These are phyloP conservation scores for Alternaria rosae DNA, from an alignment of 2,329 filamentous ascomycete genomes.

Conservation along the genomic window DNA sequence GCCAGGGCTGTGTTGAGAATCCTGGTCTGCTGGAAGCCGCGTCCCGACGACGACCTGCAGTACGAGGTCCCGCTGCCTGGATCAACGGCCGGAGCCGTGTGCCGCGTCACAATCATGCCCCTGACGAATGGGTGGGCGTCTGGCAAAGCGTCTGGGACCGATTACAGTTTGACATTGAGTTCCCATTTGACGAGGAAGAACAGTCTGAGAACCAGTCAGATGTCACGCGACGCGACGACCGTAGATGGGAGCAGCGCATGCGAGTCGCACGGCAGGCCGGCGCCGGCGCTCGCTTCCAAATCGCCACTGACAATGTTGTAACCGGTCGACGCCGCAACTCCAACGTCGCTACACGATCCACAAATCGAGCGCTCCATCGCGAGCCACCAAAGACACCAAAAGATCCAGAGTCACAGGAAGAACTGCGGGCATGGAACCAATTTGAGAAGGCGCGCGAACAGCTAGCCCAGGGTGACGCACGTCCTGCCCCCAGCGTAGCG, in stretches of 20 bases:
- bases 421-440: slow-evolving; percentile 86
- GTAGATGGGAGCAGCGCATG: slow-evolving; percentile 83
- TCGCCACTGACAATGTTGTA: slow-evolving; percentile 67
- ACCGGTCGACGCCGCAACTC: slow-evolving; percentile 47
- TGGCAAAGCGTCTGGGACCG: slow-evolving; percentile 91
- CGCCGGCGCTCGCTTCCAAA: slow-evolving; percentile 74
- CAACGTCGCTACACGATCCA: slow-evolving; percentile 51
- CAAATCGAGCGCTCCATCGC: slow-evolving; percentile 41
- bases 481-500: slow-evolving; percentile 26
- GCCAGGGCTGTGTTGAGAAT: slow-evolving; percentile 73
- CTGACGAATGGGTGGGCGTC: slow-evolving; percentile 70
- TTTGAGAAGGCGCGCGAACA: slow-evolving; percentile 82
- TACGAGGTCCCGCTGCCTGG: slow-evolving; percentile 43
- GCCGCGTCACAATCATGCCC: slow-evolving; percentile 40
- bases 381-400: slow-evolving; percentile 55
- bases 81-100: slow-evolving; percentile 39
- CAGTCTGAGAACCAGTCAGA: slow-evolving; percentile 64
- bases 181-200: slow-evolving; percentile 77
- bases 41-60: slow-evolving; percentile 30
- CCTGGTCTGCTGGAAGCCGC: slow-evolving; percentile 49
- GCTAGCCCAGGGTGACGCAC: slow-evolving; percentile 38
- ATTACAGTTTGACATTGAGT: slow-evolving; percentile 79
- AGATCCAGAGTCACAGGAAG: slow-evolving; percentile 77
- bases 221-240: slow-evolving; percentile 64
- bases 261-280: slow-evolving; percentile 82